A percentile compares a stretch with the other conserved stretches of the same genome.
Evolutionary conservation across 1,284 basidiomycete species (phyloP).

Genomic region (Stereum hirsutum): DNA sequence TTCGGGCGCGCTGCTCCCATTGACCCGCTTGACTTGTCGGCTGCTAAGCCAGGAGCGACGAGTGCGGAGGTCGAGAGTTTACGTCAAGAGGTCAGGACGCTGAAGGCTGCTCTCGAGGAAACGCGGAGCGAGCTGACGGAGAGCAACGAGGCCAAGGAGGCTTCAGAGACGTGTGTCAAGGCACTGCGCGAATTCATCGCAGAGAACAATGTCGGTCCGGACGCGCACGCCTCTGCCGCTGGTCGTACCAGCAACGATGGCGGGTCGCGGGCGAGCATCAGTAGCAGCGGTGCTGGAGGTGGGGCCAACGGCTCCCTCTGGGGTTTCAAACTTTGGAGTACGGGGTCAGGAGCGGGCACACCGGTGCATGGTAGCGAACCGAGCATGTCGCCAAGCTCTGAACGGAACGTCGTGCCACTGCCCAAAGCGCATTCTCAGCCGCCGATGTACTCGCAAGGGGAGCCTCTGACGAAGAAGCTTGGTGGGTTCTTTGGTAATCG

Average conservation of each 20-base stretch:
- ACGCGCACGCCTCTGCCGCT: constrained; percentile 14
- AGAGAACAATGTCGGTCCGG: constrained; percentile 51
- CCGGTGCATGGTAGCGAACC: not conserved
- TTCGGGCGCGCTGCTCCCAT: constrained; percentile 30
- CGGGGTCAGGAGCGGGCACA: constrained; percentile 12
- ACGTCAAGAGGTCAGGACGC: constrained; percentile 47
- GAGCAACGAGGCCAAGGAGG: constrained; percentile 75
- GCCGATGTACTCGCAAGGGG: no score
- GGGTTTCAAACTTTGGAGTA: constrained; percentile 49
- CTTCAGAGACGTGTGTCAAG: constrained; percentile 78
- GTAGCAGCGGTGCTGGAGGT: constrained; percentile 4
- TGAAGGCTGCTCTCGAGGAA: constrained; percentile 55
- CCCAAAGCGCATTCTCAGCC: constrained; percentile 19
- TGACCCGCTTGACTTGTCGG: constrained; percentile 6
- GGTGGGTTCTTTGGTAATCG: constrained; percentile 60
- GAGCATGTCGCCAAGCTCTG: constrained; percentile 14
- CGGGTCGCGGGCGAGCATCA: constrained; percentile 7
- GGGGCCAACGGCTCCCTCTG: constrained; percentile 17
- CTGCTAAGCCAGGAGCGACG: constrained; percentile 4
- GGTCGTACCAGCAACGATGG: constrained; percentile 12
- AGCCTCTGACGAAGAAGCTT: constrained; percentile 46
- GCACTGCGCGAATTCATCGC: constrained; percentile 82
- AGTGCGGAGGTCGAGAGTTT: constrained; percentile 38
- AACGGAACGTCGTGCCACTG: no score
- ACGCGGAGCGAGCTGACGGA: constrained; percentile 63